Evolutionary conservation across 495 filamentous ascomycete genomes (phyloP).

Genomic region (Eremomyces bilateralis): DNA sequence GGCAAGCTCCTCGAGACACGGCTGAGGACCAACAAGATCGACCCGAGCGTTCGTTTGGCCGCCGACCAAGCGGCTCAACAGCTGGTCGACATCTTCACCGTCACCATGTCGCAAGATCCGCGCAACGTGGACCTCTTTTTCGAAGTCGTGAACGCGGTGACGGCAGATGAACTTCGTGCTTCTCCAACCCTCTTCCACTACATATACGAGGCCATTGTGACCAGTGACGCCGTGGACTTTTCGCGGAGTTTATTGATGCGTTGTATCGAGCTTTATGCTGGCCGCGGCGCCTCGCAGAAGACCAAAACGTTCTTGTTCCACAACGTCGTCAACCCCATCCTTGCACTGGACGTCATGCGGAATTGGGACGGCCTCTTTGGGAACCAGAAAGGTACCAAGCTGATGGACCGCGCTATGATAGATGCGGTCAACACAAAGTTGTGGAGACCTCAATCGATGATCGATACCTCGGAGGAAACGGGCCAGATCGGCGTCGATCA

Average conservation of each 20-base stretch:
- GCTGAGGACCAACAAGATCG: constrained; percentile 43
- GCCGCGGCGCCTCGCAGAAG: constrained; percentile 54
- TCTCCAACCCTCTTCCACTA: constrained; percentile 55
- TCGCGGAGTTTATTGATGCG: constrained; percentile 66
- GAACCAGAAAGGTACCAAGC: constrained; percentile 36
- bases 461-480: constrained; percentile 66
- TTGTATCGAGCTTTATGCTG: constrained; percentile 72
- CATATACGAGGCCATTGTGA: constrained; percentile 71
- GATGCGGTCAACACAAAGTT: constrained; percentile 84
- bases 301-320: constrained; percentile 85
- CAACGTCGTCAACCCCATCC: constrained; percentile 83
- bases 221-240: constrained; percentile 68
- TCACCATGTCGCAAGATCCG: constrained; percentile 48
- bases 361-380: constrained; percentile 31
- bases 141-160: constrained; percentile 62
- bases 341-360: constrained; percentile 87
- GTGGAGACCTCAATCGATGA: constrained; percentile 64
- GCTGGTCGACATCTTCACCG: constrained; percentile 66
- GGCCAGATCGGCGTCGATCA: constrained; percentile 80
- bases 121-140: constrained; percentile 82
- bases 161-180: constrained; percentile 56
- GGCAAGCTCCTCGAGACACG: constrained; percentile 57
- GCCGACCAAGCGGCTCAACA: constrained; percentile 78
- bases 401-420: constrained; percentile 75
- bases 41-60: constrained; percentile 53